Evolutionary conservation across 352 stramenopile species (phyloP), one percentile per base, ranked within the genome.

Genomic region (Blastocystis hominis): DNA sequence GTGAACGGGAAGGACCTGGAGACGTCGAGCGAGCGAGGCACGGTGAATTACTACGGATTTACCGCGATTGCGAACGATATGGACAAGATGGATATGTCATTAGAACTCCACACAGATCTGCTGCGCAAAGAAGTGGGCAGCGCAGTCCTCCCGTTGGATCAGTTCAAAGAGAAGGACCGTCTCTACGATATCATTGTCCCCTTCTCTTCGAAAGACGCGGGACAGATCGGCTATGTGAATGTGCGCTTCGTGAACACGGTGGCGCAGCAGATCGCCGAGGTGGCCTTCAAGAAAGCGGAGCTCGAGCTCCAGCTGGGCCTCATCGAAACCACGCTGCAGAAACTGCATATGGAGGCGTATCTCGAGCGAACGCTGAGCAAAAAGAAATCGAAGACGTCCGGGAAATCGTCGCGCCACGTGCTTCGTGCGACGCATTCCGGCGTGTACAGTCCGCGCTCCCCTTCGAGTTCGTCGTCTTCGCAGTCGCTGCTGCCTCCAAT

Each of bases 171-270:
- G 72, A 84, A 66, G 47, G 72, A 84, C n/a, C n/a, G 17, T 15
- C 34, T 84, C 50, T 84, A 84, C n/a, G 72, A 84, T 64, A n/a
- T 84, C 17, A 46, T 84, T 7, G n/a, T 84, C n/a, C 72, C 72
- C 6, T 66, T 68, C 56, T 64, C 44, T 30, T n/a, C 9, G 13
- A 24, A 84, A n/a, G 47, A 84, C 10, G n/a, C 30, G 46, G 13
- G n/a, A 53, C 15, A 15, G 38, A 34, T 84, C 15, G 72, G 72
- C 20, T 50, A 84, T 13, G 72, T 34, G 55, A 20, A 46, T 17
- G 38, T 84, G 20, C 34, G 72, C 13, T 84, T 84, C 36, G 72
- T 84, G 38, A 84, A 84, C n/a, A 47, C 72, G 6, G 46, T 34
- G 20, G 72, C 30, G 7, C 24, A 24, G 9, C 24, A 63, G 15